phyloP scores from a whole-genome alignment of 306 rosid species.

The Rubus parviflorus region DNA sequence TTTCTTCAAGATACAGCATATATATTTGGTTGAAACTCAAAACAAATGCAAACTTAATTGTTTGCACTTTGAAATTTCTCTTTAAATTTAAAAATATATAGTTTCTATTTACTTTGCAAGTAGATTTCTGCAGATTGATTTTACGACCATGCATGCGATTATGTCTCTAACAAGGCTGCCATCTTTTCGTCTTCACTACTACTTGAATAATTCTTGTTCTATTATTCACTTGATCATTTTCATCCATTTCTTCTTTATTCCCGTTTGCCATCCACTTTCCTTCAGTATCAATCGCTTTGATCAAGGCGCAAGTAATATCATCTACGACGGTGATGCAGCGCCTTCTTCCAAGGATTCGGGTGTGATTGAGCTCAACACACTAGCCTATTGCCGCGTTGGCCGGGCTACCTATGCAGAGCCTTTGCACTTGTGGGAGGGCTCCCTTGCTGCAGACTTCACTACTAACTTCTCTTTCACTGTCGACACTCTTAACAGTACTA shows the following conservation, averaged over 20 bases:
- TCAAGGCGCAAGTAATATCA: neutral
- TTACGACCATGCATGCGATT: too few species aligned
- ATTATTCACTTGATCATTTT: too few species aligned
- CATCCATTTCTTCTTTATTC: neutral
- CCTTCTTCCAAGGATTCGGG: neutral
- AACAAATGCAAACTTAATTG: too few species aligned
- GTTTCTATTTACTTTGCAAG: too few species aligned
- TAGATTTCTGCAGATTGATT: too few species aligned
- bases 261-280: neutral
- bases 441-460: slow-evolving; percentile 13
- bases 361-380: neutral
- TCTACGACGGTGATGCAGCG: neutral
- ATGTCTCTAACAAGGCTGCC: too few species aligned
- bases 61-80: too few species aligned
- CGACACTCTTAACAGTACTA: neutral
- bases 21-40: too few species aligned
- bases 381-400: neutral
- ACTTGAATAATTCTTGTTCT: too few species aligned
- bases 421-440: slow-evolving; percentile 22
- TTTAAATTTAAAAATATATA: too few species aligned
- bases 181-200: neutral
- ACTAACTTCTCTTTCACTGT: slow-evolving; percentile 24
- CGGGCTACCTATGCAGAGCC: neutral
- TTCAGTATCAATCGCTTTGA: slow-evolving; percentile 1
- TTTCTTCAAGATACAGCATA: too few species aligned